Base-by-base conservation (phyloP, 257 asterid species). In the Penstemon barbatus region DNA sequence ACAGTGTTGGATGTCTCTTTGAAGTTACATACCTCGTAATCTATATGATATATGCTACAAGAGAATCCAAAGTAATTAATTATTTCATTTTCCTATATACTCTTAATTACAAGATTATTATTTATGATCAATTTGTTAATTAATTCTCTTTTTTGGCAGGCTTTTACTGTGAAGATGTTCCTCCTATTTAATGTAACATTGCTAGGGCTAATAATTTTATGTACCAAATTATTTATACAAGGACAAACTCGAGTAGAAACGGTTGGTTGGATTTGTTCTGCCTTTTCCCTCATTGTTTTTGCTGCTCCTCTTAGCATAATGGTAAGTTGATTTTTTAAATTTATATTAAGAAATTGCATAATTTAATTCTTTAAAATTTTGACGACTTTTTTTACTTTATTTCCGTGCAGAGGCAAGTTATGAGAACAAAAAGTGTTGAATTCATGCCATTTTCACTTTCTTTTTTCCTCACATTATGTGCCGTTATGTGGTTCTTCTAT, bases 221-320 rank as follows among this genome's bases (percentile, higher is more conserved):
- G 64, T 12, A 86, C 95, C 13, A 74, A 56, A 36, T 7, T 72
- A 2, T 61, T 83, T 6, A 36, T 74, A 1, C 13, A 66, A 0
- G 83, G 74, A 5, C 5, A 66, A 0, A 13, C 0, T 1, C 77
- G 98, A 57, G 70, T 82, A 2, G 37, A 25, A 1, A 56, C 71
- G 0, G 96, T 92, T 5, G 97, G 98, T 12, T 92, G 97, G 98
- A 82, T 87, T 0, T 87, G 98, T 63, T 87, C 96, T 3, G 86
- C 12, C 42, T 87, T 92, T 74, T 92, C 98, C 1, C 76, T 89
- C 39, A 7, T 75, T 11, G 97, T 92, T 13, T 89, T 84, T 39
- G 91, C 87, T 4, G 89, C 98, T 42, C 98, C 98, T 8, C 89
- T 92, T 12, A 77, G 85, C 78, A 89, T 92, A 55, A 83, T 92